These are phyloP conservation scores for Skeletonema grethae DNA, from an alignment of 108 stramenopile genomes.

Conservation along the genomic window DNA sequence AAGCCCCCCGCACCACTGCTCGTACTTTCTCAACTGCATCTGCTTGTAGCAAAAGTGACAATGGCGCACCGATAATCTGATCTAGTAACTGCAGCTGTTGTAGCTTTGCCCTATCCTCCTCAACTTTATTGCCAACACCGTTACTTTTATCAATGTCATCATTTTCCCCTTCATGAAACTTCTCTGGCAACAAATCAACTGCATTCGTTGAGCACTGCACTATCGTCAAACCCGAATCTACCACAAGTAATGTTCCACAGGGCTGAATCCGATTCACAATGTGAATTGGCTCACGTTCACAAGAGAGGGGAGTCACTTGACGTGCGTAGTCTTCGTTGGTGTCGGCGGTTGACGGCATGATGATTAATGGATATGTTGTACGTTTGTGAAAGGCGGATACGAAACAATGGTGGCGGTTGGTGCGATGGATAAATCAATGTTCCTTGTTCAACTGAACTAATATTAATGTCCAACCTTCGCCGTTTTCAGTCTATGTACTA, in stretches of 20 bases:
- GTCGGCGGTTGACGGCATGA: not conserved
- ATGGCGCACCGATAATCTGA: not conserved
- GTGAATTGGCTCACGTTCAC: slow-evolving; percentile 35
- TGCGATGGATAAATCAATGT: too few species aligned
- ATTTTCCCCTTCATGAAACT: not conserved
- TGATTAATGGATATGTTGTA: not conserved
- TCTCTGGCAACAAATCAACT: slow-evolving; percentile 15
- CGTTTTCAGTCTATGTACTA: too few species aligned
- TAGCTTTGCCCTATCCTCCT: not conserved
- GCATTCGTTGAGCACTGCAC: slow-evolving; percentile 36
- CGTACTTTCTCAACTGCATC: not conserved
- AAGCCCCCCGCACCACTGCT: not conserved
- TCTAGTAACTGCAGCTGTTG: not conserved
- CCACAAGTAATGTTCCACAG: slow-evolving; percentile 13
- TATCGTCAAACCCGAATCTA: slow-evolving; percentile 8
- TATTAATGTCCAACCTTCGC: too few species aligned
- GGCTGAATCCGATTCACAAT: slow-evolving; percentile 38
- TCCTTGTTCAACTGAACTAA: too few species aligned
- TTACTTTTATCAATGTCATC: not conserved
- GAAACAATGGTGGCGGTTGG: too few species aligned
- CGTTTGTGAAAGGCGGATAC: too few species aligned
- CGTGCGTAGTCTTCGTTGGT: slow-evolving; percentile 2
- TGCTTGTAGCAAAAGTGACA: not conserved
- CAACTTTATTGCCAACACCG: not conserved
- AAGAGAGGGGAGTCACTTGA: slow-evolving; percentile 13